phyloP scores from a whole-genome alignment of 148 eudicot genomes.

The Diospyros lotus region DNA sequence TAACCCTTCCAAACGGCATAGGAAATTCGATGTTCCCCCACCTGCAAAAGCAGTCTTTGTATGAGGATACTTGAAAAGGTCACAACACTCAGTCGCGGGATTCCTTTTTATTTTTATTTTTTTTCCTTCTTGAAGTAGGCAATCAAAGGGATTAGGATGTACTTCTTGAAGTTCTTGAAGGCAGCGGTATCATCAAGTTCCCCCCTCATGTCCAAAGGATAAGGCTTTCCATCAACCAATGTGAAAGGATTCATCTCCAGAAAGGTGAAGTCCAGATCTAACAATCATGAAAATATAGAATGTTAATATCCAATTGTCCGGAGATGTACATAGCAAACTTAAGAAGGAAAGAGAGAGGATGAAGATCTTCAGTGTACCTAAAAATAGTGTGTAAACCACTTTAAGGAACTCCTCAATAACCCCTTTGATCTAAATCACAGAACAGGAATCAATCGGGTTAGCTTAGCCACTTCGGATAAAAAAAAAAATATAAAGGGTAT shows the following conservation, averaged over 20 bases:
- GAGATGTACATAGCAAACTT: not conserved
- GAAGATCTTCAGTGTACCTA: conserved; percentile 43
- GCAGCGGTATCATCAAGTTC: conserved; percentile 97
- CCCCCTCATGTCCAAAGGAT: conserved; percentile 99
- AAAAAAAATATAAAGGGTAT: not conserved
- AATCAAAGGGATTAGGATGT: conserved; percentile 5
- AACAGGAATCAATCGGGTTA: conserved; percentile 3
- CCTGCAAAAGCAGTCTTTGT: conserved; percentile 24
- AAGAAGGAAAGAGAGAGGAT: not conserved
- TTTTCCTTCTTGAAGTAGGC: no score
- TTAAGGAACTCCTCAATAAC: conserved; percentile 90
- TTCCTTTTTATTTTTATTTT: no score
- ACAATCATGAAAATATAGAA: not conserved
- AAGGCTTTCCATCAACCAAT: conserved; percentile 87
- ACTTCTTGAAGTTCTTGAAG: conserved; percentile 59
- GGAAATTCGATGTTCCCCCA: conserved; percentile 96
- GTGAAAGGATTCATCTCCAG: conserved; percentile 98
- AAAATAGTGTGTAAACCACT: conserved; percentile 52
- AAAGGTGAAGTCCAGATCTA: conserved; percentile 95
- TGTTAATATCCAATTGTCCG: not conserved
- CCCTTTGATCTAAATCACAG: conserved; percentile 50
- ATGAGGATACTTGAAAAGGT: conserved; percentile 1
- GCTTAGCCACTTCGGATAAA: not conserved
- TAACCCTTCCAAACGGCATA: conserved; percentile 97
- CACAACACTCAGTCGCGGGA: not conserved